Conservation (phyloP, 192 early-diverging fungal species). For the Chytriomyces hyalinus region DNA sequence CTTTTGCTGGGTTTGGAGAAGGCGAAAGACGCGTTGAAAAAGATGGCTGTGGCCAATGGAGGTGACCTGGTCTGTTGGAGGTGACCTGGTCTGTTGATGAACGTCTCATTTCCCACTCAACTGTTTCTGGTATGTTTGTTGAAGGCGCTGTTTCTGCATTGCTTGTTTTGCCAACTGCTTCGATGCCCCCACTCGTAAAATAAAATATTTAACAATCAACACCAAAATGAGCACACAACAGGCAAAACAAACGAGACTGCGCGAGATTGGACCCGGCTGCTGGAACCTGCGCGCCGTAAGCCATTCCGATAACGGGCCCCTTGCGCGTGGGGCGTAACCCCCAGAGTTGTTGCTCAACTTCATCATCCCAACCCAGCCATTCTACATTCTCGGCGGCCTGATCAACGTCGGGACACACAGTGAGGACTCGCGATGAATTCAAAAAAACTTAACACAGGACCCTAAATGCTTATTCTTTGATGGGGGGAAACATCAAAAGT, state of each 20-base stretch:
- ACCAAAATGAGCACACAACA: too few species aligned
- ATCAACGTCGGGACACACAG: constrained; percentile 25
- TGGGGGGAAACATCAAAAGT: constrained; percentile 4
- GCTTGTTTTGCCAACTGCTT: too few species aligned
- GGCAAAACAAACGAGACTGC: background rate
- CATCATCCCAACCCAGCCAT: background rate
- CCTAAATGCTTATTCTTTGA: too few species aligned
- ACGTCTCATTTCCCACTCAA: background rate
- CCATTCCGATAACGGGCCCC: background rate
- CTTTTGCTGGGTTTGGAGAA: background rate
- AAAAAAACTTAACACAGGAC: too few species aligned
- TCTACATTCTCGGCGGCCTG: constrained; percentile 14
- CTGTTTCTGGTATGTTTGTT: too few species aligned
- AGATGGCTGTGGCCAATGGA: background rate
- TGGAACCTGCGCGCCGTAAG: constrained; percentile 23
- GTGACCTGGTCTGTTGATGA: background rate
- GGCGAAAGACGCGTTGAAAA: background rate
- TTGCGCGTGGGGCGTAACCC: too few species aligned
- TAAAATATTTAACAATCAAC: too few species aligned
- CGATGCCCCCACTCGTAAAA: background rate
- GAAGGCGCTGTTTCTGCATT: too few species aligned
- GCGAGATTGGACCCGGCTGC: constrained; percentile 26
- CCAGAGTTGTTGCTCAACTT: background rate
- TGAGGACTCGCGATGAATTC: too few species aligned
- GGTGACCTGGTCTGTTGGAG: background rate